phyloP scores from a whole-genome alignment of 805 yeast genomes.

The Saturnispora galanensis region DNA sequence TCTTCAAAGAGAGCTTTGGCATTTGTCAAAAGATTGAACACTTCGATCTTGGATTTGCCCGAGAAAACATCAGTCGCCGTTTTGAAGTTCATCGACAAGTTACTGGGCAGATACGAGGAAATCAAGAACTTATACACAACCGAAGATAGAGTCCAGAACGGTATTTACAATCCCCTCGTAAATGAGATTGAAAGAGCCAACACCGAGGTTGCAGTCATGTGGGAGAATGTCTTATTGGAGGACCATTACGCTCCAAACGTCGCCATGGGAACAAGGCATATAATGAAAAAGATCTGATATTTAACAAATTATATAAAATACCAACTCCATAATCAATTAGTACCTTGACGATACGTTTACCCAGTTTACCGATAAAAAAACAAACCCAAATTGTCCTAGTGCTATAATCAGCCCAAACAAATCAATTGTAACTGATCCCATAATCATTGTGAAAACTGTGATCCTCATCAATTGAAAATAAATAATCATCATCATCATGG shows the following conservation, averaged over 20 bases:
- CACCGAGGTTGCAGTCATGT: slow-evolving; percentile 79
- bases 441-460: slow-evolving; percentile 4
- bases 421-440: neutral
- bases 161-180: slow-evolving; percentile 56
- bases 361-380: neutral
- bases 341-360: too few species aligned
- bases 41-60: slow-evolving; percentile 63
- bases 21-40: slow-evolving; percentile 71
- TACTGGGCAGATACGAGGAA: slow-evolving; percentile 61
- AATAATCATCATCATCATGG: slow-evolving; percentile 10
- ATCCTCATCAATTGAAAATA: slow-evolving; percentile 13
- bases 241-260: slow-evolving; percentile 79
- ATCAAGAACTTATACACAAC: slow-evolving; percentile 72
- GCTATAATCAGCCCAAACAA: neutral
- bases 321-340: neutral
- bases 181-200: slow-evolving; percentile 67
- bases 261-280: slow-evolving; percentile 48
- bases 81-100: slow-evolving; percentile 66
- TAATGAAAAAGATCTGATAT: slow-evolving; percentile 29
- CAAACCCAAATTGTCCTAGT: neutral
- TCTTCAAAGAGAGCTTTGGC: slow-evolving; percentile 62
- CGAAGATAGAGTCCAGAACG: slow-evolving; percentile 81
- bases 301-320: neutral
- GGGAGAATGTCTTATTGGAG: slow-evolving; percentile 76
- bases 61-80: slow-evolving; percentile 79